Conservation (phyloP, 768 basidiomycete genomes). For the Astraeus odoratus region DNA sequence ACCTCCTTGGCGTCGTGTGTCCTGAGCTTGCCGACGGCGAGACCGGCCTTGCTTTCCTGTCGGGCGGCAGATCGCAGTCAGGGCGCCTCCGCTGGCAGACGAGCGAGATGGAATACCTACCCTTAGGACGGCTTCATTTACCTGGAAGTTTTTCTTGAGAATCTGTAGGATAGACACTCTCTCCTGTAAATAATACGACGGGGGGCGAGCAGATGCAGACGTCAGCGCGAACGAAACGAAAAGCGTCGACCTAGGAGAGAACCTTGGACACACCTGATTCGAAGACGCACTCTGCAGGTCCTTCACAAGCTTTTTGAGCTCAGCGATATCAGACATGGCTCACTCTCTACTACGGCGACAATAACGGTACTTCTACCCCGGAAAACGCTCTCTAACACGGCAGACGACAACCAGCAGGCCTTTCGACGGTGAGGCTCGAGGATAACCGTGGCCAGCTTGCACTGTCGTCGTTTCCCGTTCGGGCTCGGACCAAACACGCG, state of each 20-base stretch:
- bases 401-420: conserved; percentile 1
- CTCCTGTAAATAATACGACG: conserved; percentile 39
- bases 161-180: conserved; percentile 50
- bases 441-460: background rate
- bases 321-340: conserved; percentile 35
- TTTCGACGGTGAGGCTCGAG: no score
- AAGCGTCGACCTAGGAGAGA: conserved; percentile 29
- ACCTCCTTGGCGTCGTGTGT: conserved; percentile 66
- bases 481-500: conserved; percentile 13
- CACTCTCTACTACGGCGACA: conserved; percentile 12
- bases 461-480: no score
- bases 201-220: no score
- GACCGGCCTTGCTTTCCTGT: conserved; percentile 86
- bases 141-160: conserved; percentile 59
- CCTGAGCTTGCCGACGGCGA: conserved; percentile 89
- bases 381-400: background rate
- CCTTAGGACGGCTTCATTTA: conserved; percentile 69
- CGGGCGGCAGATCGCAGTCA: background rate
- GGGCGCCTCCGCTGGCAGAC: background rate
- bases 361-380: conserved; percentile 1
- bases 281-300: conserved; percentile 59
- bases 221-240: conserved; percentile 29
- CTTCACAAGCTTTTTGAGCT: conserved; percentile 78
- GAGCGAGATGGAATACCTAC: conserved; percentile 37
- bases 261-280: conserved; percentile 44